Evolutionary conservation across 768 basidiomycete genomes (phyloP).

Genomic region (Serendipita vermifera): DNA sequence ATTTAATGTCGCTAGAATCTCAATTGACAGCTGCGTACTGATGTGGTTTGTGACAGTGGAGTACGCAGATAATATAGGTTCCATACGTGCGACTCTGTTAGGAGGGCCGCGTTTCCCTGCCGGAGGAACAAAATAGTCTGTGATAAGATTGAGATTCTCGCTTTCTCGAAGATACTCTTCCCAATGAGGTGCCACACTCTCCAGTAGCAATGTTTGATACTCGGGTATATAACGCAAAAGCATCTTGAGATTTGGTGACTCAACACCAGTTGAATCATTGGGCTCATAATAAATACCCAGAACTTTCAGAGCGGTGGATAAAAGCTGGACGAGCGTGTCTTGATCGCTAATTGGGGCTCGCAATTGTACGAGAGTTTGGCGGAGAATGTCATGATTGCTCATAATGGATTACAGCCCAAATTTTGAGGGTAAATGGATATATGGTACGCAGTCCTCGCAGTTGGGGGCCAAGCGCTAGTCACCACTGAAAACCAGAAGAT

Average conservation of each 20-base stretch:
- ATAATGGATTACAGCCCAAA: neutral
- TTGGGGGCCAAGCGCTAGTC: too few species aligned
- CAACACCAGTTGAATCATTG: constrained; percentile 36
- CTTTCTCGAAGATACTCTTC: constrained; percentile 39
- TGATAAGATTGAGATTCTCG: constrained; percentile 32
- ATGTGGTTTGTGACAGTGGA: constrained; percentile 44
- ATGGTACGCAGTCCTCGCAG: too few species aligned
- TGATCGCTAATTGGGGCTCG: constrained; percentile 38
- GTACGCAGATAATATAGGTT: constrained; percentile 33
- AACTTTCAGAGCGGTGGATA: constrained; percentile 44
- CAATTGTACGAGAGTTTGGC: constrained; percentile 20
- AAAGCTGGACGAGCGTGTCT: constrained; percentile 39
- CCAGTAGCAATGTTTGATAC: constrained; percentile 54
- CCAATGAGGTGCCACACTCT: constrained; percentile 60
- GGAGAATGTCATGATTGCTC: neutral
- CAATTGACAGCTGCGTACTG: constrained; percentile 37
- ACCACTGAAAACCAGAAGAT: too few species aligned
- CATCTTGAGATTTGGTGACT: constrained; percentile 24
- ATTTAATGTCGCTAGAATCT: constrained; percentile 41
- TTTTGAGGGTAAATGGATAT: too few species aligned
- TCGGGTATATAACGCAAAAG: constrained; percentile 31
- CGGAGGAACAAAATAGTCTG: constrained; percentile 67
- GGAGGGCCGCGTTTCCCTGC: constrained; percentile 37
- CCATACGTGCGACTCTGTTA: constrained; percentile 36
- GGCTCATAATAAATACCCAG: constrained; percentile 48